Percentiles rank a stretch among this genome's conserved stretches.
phyloP scores from a whole-genome alignment of 257 asterid genomes.

The Rhazya stricta region DNA sequence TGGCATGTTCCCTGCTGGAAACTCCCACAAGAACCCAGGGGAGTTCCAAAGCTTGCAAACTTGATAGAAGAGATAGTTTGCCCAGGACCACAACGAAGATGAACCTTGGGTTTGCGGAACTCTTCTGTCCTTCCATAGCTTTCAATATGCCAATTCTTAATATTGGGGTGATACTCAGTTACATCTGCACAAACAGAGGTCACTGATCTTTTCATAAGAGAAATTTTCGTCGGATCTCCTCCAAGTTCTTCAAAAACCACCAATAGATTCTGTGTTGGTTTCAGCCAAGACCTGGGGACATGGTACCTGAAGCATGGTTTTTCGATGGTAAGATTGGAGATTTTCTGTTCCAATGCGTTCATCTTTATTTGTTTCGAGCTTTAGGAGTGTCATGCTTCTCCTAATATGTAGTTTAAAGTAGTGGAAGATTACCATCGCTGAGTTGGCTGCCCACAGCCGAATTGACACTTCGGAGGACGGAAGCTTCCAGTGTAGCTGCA shows the following conservation, averaged over 20 bases:
- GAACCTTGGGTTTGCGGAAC: conserved; percentile 67
- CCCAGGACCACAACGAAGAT: conserved; percentile 59
- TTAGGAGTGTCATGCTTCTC: background rate
- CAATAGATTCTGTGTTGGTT: conserved; percentile 65
- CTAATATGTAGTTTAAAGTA: background rate
- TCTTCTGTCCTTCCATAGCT: conserved; percentile 55
- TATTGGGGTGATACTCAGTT: conserved; percentile 78
- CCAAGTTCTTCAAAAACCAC: conserved; percentile 92
- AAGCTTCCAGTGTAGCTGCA: conserved; percentile 58
- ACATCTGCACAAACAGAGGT: conserved; percentile 77
- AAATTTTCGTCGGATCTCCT: conserved; percentile 74
- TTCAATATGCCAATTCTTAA: conserved; percentile 75
- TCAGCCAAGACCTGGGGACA: conserved; percentile 84
- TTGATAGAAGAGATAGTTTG: conserved; percentile 70
- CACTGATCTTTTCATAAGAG: conserved; percentile 67
- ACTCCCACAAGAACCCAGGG: conserved; percentile 80
- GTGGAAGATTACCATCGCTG: conserved; percentile 61
- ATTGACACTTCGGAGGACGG: conserved; percentile 71
- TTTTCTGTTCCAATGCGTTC: background rate
- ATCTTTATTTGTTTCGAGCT: background rate
- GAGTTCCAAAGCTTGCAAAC: conserved; percentile 98
- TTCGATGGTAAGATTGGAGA: background rate
- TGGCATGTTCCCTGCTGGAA: conserved; percentile 91
- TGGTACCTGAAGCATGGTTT: conserved; percentile 63
- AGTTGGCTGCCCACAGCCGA: conserved; percentile 86